Percentiles rank a stretch among this genome's conserved stretches.
phyloP scores from a whole-genome alignment of 2,329 filamentous ascomycete genomes.

The Penicillium aurantiogriseum region DNA sequence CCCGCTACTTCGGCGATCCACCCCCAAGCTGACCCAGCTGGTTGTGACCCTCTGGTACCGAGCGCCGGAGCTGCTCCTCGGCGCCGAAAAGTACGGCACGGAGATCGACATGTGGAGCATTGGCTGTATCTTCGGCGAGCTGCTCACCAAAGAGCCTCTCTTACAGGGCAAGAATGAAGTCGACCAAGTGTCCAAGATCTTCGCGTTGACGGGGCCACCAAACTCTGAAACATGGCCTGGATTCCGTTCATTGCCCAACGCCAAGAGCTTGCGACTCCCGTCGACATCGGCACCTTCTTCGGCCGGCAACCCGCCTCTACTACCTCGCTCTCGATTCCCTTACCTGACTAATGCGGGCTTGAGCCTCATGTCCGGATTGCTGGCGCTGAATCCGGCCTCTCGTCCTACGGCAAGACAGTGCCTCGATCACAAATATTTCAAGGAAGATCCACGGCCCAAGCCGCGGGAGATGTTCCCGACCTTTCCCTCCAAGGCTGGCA shows the following conservation, averaged over 20 bases:
- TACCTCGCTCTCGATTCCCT: constrained; percentile 76
- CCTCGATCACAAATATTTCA: constrained; percentile 79
- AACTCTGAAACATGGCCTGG: constrained; percentile 79
- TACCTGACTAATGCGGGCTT: constrained; percentile 74
- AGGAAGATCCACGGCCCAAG: constrained; percentile 85
- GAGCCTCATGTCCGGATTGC: constrained; percentile 64
- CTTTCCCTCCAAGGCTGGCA: constrained; percentile 90
- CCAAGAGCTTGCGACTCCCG: constrained; percentile 72
- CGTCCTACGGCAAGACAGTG: constrained; percentile 72
- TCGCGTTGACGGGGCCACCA: constrained; percentile 83
- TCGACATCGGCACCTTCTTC: constrained; percentile 36
- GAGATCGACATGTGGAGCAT: constrained; percentile 94
- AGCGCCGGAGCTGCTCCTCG: constrained; percentile 83
- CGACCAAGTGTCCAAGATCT: constrained; percentile 82
- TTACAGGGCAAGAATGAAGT: constrained; percentile 91
- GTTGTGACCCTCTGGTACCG: constrained; percentile 98
- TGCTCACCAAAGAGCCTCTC: constrained; percentile 77
- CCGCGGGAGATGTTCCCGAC: constrained; percentile 91
- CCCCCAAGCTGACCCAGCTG: constrained; percentile 78
- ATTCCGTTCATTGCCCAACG: constrained; percentile 85
- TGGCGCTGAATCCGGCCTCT: constrained; percentile 70
- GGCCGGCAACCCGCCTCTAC: constrained; percentile 40
- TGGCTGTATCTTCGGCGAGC: constrained; percentile 92
- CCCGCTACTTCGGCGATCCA: constrained; percentile 80
- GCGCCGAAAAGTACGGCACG: constrained; percentile 69